A percentile compares a stretch with the other conserved stretches of the same genome.
These are phyloP conservation scores for Xerophyta viscosa DNA, from an alignment of 106 monocot species.

Conservation along the genomic window DNA sequence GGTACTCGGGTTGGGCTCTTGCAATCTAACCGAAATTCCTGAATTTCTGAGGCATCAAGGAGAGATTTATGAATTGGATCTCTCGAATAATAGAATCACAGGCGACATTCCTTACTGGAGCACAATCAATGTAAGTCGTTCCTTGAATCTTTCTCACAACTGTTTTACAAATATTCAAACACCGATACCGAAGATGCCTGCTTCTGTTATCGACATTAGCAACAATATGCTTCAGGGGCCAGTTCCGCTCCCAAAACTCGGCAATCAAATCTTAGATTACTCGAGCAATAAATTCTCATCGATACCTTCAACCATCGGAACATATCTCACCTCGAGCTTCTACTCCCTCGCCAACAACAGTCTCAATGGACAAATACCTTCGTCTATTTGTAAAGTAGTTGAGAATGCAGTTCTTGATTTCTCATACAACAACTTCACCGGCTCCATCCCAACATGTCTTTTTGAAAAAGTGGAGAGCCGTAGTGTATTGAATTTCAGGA, in stretches of 20 bases:
- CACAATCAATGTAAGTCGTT: neutral
- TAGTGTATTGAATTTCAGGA: constrained; percentile 36
- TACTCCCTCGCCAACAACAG: constrained; percentile 44
- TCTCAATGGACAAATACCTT: constrained; percentile 43
- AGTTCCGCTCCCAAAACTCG: constrained; percentile 35
- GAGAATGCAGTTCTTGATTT: constrained; percentile 56
- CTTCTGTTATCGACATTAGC: constrained; percentile 44
- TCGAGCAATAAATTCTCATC: constrained; percentile 57
- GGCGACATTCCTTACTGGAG: constrained; percentile 60
- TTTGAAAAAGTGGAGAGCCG: constrained; percentile 7
- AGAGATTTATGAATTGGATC: constrained; percentile 27
- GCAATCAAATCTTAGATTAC: constrained; percentile 44
- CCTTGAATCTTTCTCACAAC: constrained; percentile 62
- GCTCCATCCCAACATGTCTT: constrained; percentile 43
- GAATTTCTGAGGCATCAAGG: constrained; percentile 28
- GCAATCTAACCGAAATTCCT: constrained; percentile 46
- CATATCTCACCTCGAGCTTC: constrained; percentile 25
- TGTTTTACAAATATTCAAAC: constrained; percentile 36
- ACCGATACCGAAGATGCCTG: neutral
- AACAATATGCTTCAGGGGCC: constrained; percentile 50
- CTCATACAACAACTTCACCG: constrained; percentile 57
- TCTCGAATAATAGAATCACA: constrained; percentile 49
- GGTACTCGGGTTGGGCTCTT: constrained; percentile 31
- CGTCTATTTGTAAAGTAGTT: constrained; percentile 38
- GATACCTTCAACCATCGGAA: constrained; percentile 17